phyloP scores from a whole-genome alignment of 225 moss, liverwort and hornwort species.

The Takakia lepidozioides region DNA sequence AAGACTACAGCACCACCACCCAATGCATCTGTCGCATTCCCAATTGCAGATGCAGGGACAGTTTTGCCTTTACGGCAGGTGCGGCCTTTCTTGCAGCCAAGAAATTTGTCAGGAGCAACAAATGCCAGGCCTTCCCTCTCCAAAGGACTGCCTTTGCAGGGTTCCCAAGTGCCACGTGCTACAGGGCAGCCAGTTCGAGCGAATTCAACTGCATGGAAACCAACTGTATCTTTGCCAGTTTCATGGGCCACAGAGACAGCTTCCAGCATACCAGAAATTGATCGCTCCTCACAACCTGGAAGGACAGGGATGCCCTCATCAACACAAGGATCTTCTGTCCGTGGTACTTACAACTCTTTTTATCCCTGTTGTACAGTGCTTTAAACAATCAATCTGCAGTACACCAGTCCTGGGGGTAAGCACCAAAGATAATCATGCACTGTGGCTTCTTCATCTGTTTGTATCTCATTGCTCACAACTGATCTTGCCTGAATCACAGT shows the following conservation, averaged over 20 bases:
- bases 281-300: constrained; percentile 20
- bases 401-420: no score
- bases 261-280: constrained; percentile 47
- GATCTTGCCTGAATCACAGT: no score
- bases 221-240: constrained; percentile 31
- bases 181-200: constrained; percentile 27
- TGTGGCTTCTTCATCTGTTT: no score
- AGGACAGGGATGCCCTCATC: constrained; percentile 25
- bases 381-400: no score
- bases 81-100: constrained; percentile 33
- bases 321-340: not conserved
- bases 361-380: no score
- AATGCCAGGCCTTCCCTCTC: constrained; percentile 26
- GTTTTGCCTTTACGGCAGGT: constrained; percentile 30
- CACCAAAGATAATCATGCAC: no score
- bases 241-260: constrained; percentile 44
- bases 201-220: constrained; percentile 50
- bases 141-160: constrained; percentile 31
- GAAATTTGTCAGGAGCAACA: constrained; percentile 21
- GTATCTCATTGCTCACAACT: no score
- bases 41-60: constrained; percentile 46
- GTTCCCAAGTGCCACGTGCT: constrained; percentile 40
- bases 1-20: constrained; percentile 39
- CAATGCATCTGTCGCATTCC: constrained; percentile 38
- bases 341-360: constrained; percentile 8